phyloP scores from a whole-genome alignment of 257 asterid species.

The Fraxinus excelsior region DNA sequence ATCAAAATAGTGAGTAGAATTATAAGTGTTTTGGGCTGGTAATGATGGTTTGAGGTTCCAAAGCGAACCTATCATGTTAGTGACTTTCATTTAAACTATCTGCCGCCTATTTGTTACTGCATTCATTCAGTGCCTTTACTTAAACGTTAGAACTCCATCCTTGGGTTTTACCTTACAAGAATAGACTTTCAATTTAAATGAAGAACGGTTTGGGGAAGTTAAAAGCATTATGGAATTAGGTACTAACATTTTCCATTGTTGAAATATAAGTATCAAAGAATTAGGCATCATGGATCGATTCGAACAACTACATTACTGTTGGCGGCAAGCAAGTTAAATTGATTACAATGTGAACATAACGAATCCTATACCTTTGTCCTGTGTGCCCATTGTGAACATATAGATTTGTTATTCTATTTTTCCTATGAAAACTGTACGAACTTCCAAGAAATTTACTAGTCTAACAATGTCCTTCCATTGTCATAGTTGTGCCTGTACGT shows the following conservation, averaged over 20 bases:
- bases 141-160: background rate
- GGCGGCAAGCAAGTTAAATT: background rate
- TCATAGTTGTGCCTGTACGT: background rate
- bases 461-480: background rate
- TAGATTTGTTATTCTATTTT: constrained; percentile 4
- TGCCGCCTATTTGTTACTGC: background rate
- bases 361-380: constrained; percentile 29
- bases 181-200: no score
- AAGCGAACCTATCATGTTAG: background rate
- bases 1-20: no score
- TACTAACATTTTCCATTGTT: no score
- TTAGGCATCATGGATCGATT: background rate
- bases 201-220: no score
- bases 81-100: background rate
- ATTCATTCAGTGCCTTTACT: background rate
- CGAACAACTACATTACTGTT: background rate
- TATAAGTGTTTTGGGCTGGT: no score
- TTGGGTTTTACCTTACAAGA: background rate
- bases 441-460: background rate
- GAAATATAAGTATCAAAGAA: background rate
- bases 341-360: background rate
- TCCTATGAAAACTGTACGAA: background rate
- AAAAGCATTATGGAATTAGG: no score
- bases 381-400: constrained; percentile 18
- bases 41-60: background rate